These are phyloP conservation scores for Rostrohypoxylon terebratum DNA, from an alignment of 495 filamentous ascomycete species.

Conservation along the genomic window DNA sequence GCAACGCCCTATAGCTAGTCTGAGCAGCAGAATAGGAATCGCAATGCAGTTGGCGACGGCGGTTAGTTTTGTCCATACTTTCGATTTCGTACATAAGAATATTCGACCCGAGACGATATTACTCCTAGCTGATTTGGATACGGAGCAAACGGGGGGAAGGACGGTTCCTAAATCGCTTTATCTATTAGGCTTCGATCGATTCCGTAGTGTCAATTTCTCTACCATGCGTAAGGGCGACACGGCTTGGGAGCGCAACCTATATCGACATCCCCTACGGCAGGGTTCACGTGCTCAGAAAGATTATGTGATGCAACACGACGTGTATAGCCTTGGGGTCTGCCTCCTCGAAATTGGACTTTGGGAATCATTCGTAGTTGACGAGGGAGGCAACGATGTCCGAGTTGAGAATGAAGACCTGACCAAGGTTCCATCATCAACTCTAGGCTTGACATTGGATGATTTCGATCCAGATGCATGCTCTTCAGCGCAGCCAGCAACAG, in stretches of 20 bases:
- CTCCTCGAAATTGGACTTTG: slow-evolving; percentile 71
- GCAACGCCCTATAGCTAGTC: neutral
- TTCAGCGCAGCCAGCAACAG: neutral
- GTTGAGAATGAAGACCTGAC: neutral
- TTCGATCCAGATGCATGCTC: neutral
- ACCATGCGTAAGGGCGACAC: slow-evolving; percentile 55
- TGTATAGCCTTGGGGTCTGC: slow-evolving; percentile 61
- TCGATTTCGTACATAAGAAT: slow-evolving; percentile 65
- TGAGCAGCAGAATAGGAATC: neutral
- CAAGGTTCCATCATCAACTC: neutral
- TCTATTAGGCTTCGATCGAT: slow-evolving; percentile 49
- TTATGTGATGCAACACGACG: neutral
- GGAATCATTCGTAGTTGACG: slow-evolving; percentile 28
- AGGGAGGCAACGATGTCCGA: neutral
- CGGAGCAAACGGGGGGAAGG: neutral
- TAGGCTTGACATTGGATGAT: neutral
- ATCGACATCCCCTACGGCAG: slow-evolving; percentile 66
- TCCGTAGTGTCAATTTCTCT: neutral
- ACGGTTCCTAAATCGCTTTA: slow-evolving; percentile 59
- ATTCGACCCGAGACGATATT: slow-evolving; percentile 59
- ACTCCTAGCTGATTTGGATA: neutral
- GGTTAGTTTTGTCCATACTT: slow-evolving; percentile 61
- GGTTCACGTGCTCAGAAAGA: slow-evolving; percentile 52
- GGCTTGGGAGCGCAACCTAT: slow-evolving; percentile 62
- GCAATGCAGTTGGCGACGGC: slow-evolving; percentile 49